Evolutionary conservation across 2,329 filamentous ascomycete genomes (phyloP), one percentile per base, ranked within the genome.

Genomic region (Neonectria faginata): DNA sequence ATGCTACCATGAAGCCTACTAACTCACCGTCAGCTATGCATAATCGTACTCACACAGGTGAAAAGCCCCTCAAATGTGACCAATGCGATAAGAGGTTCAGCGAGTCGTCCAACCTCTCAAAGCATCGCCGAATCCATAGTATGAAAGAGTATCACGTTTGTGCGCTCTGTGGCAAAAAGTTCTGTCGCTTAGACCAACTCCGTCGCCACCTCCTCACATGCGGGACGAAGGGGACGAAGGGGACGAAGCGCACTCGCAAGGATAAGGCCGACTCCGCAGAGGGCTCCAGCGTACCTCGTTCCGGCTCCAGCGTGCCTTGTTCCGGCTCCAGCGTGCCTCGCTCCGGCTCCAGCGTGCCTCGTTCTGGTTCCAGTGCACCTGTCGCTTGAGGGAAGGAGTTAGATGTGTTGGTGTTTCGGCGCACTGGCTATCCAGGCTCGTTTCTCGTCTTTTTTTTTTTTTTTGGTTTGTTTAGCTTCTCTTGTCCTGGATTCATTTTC

Each of bases 21-120:
- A 42, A 78, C 64, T 8, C 6, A 33, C 22, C 16, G 22, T 42
- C 52, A 89, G 87, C 88, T n/a, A 90, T 90, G 82, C 90, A 92
- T 70, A 84, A 85, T 70, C 84, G 89, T 42, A 88, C 85, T 1
- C 90, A 92, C 71, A 90, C 89, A 1, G 88, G 88, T 45, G 84
- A 87, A 51, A 91, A 91, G 72, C 88, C 88, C 0, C 77, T 91
- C 0, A 77, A 80, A 48, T 91, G 88, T 67, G 83, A 86, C 1
- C 79, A 85, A 29, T 91, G 89, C 68, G 82, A 81, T 50, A 88
- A 87, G 71, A 78, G 78, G 10, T 91, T 91, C 72, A 84, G 86
- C 64, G 88, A 91, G 74, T 90, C 88, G 0, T 90, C 88, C 4
- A 91, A 91, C 70, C 78, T 91, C 18, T 87, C 88, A 55, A 91